Evolutionary conservation across 2,329 filamentous ascomycete genomes (phyloP).

Genomic region (Fusarium avenaceum): DNA sequence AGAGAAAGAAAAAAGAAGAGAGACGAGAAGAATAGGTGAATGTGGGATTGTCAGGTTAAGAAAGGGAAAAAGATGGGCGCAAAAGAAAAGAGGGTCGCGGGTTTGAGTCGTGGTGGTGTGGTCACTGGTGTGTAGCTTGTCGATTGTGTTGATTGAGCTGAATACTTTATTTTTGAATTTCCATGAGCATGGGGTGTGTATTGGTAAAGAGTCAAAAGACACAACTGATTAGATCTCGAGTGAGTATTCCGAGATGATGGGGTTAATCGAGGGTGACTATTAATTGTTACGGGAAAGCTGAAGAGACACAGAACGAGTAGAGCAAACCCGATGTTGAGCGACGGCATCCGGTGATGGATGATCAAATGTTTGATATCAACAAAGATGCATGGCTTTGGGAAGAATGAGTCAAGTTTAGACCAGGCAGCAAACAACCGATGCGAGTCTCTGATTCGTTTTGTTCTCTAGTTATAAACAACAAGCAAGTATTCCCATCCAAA

Average conservation of each 20-base stretch:
- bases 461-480: neutral
- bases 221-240: neutral
- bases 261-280: neutral
- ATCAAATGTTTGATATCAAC: constrained; percentile 12
- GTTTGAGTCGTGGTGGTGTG: constrained; percentile 21
- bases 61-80: constrained; percentile 14
- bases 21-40: constrained; percentile 25
- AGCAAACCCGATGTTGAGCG: constrained; percentile 31
- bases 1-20: constrained; percentile 21
- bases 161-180: constrained; percentile 11
- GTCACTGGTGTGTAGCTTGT: constrained; percentile 14
- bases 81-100: constrained; percentile 34
- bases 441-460: no score
- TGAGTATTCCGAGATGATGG: neutral
- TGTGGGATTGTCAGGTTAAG: constrained; percentile 13
- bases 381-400: constrained; percentile 5
- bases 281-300: neutral
- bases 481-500: neutral
- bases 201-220: constrained; percentile 7
- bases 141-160: constrained; percentile 1
- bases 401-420: constrained; percentile 20
- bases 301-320: constrained; percentile 11
- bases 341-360: constrained; percentile 17
- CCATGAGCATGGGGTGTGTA: constrained; percentile 19
- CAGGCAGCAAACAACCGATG: constrained; percentile 9